Evolutionary conservation across 1,284 basidiomycete genomes (phyloP), one percentile per base, ranked within the genome.

Genomic region (Puccinia novopanici): DNA sequence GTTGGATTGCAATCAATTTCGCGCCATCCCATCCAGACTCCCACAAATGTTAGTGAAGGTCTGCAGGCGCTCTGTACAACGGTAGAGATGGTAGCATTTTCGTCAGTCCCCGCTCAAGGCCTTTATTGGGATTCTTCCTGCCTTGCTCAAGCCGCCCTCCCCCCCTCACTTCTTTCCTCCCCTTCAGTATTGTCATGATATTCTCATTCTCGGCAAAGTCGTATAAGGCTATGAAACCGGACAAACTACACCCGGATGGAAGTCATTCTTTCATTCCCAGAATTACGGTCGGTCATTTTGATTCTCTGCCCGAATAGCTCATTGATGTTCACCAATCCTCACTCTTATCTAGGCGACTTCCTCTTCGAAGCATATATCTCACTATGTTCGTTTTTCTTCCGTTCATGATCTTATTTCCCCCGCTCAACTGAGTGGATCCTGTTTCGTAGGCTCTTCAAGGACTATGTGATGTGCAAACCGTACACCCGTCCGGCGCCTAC

Each of bases 371-470:
- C 65, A n/a, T 71, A 59, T 19, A 52, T 40, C 37, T 79, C 76
- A 48, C 17, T 79, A 27, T 42, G 76, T 79, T 45, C 10, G 76
- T 78, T 48, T 45, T 3, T 27, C 13, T 24, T 13, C 9, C 54
- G 8, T 67, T 40, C 42, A 3, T 45, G 9, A 4, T n/a, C 2
- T 15, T 4, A 50, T 15, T 63, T 40, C 17, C 19, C 9, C 9
- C 9, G 10, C 9, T 4, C 19, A 63, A 61, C 6, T 19, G 17
- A 63, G 17, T 22, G 15, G n/a, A n/a, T n/a, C n/a, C n/a, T n/a
- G n/a, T n/a, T n/a, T n/a, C n/a, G n/a, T n/a, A n/a, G n/a, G n/a
- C 72, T 79, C 68, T 79, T 79, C 68, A 70, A 54, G 37, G 76
- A 79, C 24, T 79, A 79, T 34, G 65, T 34, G 37, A 12, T n/a